Evolutionary conservation across 2,329 filamentous ascomycete species (phyloP).

Genomic region (Xylaria sp.): DNA sequence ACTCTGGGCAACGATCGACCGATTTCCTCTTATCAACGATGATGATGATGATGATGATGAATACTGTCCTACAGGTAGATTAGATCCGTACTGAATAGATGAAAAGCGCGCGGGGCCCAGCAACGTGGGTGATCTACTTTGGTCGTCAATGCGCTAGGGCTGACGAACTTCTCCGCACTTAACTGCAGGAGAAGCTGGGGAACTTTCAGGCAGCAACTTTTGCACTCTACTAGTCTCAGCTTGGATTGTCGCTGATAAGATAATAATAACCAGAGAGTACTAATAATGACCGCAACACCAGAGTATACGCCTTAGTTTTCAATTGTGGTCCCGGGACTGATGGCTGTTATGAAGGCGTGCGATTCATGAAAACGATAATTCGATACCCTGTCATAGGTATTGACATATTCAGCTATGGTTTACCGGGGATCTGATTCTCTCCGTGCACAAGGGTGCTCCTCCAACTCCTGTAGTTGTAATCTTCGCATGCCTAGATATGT

Average conservation of each 20-base stretch:
- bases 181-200: conserved; percentile 29
- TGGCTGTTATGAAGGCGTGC: background rate
- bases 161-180: conserved; percentile 35
- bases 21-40: background rate
- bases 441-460: background rate
- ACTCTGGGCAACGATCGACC: conserved; percentile 5
- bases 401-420: background rate
- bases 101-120: conserved; percentile 6
- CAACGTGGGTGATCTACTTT: conserved; percentile 3
- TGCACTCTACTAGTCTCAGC: background rate
- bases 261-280: background rate
- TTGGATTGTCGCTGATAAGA: conserved; percentile 7
- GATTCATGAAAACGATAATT: background rate
- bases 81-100: too few relatives aligned
- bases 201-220: conserved; percentile 27
- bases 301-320: background rate
- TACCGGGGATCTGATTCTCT: background rate
- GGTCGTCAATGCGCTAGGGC: conserved; percentile 14
- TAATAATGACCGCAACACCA: background rate
- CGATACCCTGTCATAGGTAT: too few relatives aligned
- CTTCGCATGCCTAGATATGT: background rate
- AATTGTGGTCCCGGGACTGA: background rate
- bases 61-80: background rate
- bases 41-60: background rate
- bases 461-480: too few relatives aligned